Base-by-base conservation (phyloP, 257 asterid genomes). In the Nyctanthes arbortristis region DNA sequence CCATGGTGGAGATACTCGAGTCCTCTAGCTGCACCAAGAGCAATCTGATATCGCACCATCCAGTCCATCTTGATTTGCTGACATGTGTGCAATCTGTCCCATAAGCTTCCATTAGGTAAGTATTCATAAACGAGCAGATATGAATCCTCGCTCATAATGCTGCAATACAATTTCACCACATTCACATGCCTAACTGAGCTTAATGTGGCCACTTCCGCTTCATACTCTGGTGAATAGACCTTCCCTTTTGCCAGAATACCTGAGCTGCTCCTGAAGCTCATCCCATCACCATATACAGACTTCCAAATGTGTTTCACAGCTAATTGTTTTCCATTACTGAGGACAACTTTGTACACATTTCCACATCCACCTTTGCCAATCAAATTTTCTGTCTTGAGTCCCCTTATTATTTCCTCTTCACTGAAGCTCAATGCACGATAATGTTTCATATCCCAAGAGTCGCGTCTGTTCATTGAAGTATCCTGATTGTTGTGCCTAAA, bases 1-100 rank as follows among this genome's bases (percentile, higher is more conserved):
- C 84, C 87, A 28, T 82, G 87, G 56, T 82, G 84, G 65, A 79
- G 80, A 59, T 82, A 82, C 31, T 82, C 84, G 40, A 82, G 69
- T 8, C 87, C 87, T 67, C 63, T 73, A 18, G 87, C 87, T 22
- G 84, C 80, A 22, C 87, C 84, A 39, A 82, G 59, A 0, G 87
- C 84, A 0, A 82, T 76, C 14, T 76, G 82, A 47, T 73, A 82
- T 25, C 87, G 52, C 49, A 71, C 69, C 8, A 35, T 70, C 87
- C 87, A 82, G 69, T 82, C 87, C 76, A 79, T 76, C 71, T 71
- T 71, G 63, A 69, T 67, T 68, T 67, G 69, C 64, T 67, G 61
- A 55, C 43, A 2, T 1, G 65, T 37, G 43, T 79, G 84, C 47
- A 79, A 54, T n/a, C 59, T 30, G 35, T 82, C 84, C 84, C 84